Evolutionary conservation across 306 rosid genomes (phyloP).

Genomic region (Gynostemma pentaphyllum): DNA sequence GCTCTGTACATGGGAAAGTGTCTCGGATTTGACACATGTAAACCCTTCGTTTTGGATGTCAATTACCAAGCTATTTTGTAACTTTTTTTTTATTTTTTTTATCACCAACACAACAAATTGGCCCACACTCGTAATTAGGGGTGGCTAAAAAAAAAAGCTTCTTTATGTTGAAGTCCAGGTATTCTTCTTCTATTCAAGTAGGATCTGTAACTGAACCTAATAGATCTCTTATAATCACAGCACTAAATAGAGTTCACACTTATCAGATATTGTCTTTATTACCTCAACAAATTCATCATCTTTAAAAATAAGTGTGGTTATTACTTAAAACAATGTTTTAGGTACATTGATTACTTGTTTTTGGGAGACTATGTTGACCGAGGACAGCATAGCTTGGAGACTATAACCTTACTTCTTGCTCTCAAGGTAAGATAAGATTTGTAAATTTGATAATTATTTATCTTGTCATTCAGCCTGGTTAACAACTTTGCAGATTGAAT

Average conservation of each 20-base stretch:
- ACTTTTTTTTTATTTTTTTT: too few species aligned
- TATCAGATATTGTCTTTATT: not conserved
- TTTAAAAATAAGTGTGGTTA: not conserved
- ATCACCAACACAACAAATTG: too few species aligned
- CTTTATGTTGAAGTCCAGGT: not conserved
- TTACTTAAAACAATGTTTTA: constrained; percentile 27
- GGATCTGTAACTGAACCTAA: not conserved
- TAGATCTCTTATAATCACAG: not conserved
- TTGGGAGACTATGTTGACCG: constrained; percentile 99
- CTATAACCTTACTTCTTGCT: constrained; percentile 91
- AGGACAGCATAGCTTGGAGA: constrained; percentile 99
- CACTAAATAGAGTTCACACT: not conserved
- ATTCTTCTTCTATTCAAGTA: constrained; percentile 2
- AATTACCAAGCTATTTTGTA: too few species aligned
- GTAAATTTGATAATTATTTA: constrained; percentile 7
- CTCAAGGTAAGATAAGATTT: constrained; percentile 60
- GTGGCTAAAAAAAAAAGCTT: too few species aligned
- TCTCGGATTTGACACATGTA: too few species aligned
- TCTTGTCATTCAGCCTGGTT: constrained; percentile 13
- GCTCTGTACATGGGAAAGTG: not conserved
- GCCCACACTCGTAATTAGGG: too few species aligned
- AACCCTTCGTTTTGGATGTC: too few species aligned
- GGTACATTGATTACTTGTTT: constrained; percentile 97
- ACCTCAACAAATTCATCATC: not conserved
- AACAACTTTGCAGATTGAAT: constrained; percentile 71